These are phyloP conservation scores for Globisporangium nagaii DNA, from an alignment of 352 stramenopile species.

Conservation along the genomic window DNA sequence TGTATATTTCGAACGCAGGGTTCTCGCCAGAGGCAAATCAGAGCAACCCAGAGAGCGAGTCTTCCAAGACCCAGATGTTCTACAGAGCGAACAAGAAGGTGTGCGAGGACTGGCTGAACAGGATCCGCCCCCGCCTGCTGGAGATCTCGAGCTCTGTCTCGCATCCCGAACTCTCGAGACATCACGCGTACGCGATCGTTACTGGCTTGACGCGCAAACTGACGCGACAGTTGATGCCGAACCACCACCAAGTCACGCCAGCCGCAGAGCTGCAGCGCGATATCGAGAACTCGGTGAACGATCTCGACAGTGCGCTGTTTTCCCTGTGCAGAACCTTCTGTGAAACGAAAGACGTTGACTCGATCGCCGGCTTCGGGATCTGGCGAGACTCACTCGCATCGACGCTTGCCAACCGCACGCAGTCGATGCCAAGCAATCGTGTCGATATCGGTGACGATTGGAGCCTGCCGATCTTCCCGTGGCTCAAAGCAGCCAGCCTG, in stretches of 20 bases:
- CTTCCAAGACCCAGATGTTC: constrained; percentile 39
- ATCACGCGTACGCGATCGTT: constrained; percentile 44
- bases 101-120: constrained; percentile 66
- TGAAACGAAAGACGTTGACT: constrained; percentile 49
- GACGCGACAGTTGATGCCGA: constrained; percentile 19
- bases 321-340: constrained; percentile 31
- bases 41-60: constrained; percentile 34
- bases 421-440: constrained; percentile 7
- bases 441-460: constrained; percentile 9
- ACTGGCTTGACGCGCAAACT: constrained; percentile 29
- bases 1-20: constrained; percentile 33
- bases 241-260: constrained; percentile 5
- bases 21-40: constrained; percentile 11
- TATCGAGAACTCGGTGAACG: constrained; percentile 23
- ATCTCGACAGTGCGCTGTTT: constrained; percentile 45
- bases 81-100: constrained; percentile 63
- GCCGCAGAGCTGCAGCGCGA: constrained; percentile 19
- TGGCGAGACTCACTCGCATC: constrained; percentile 34
- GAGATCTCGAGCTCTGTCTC: constrained; percentile 27
- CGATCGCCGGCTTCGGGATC: constrained; percentile 36
- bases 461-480: constrained; percentile 28
- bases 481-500: constrained; percentile 30
- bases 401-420: constrained; percentile 16
- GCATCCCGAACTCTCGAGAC: constrained; percentile 25
- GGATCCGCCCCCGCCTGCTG: constrained; percentile 48